These are phyloP conservation scores for Phytopythium cucurbitacearum DNA, from an alignment of 352 stramenopile species.

Conservation along the genomic window DNA sequence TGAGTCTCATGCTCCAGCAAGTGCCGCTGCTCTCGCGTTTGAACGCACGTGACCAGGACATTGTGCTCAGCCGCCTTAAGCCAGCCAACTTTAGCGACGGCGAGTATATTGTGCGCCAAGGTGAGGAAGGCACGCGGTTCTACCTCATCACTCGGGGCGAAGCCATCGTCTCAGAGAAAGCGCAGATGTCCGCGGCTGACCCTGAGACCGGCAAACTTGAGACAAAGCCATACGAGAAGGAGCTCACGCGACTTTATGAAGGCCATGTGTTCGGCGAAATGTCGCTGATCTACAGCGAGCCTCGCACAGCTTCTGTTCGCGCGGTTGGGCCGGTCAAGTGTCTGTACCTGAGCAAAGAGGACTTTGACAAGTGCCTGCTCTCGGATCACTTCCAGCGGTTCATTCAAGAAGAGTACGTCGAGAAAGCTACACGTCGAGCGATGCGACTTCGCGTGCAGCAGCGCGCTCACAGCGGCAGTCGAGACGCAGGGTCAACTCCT, in stretches of 20 bases:
- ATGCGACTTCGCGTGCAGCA: constrained; percentile 78
- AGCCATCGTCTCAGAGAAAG: constrained; percentile 74
- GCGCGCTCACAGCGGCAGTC: constrained; percentile 26
- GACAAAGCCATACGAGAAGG: constrained; percentile 56
- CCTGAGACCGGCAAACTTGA: constrained; percentile 6
- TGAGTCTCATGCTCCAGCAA: constrained; percentile 87
- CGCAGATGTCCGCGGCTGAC: constrained; percentile 16
- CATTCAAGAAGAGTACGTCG: constrained; percentile 83
- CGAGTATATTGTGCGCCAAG: constrained; percentile 88
- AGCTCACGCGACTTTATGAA: constrained; percentile 83
- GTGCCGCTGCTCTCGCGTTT: constrained; percentile 72
- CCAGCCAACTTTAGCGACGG: constrained; percentile 82
- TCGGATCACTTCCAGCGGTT: constrained; percentile 84
- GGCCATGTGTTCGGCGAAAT: constrained; percentile 89
- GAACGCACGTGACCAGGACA: constrained; percentile 72
- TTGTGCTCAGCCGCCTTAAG: constrained; percentile 74
- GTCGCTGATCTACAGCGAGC: constrained; percentile 86
- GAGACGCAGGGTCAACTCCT: neutral
- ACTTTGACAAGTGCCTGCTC: constrained; percentile 83
- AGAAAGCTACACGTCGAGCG: constrained; percentile 76
- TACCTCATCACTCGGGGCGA: constrained; percentile 90
- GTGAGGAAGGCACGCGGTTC: constrained; percentile 83
- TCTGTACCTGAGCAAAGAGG: constrained; percentile 81
- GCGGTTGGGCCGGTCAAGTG: constrained; percentile 80
- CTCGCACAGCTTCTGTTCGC: constrained; percentile 76